Conservation (phyloP, 805 yeast genomes). For the Saccharomycopsis babjevae region DNA sequence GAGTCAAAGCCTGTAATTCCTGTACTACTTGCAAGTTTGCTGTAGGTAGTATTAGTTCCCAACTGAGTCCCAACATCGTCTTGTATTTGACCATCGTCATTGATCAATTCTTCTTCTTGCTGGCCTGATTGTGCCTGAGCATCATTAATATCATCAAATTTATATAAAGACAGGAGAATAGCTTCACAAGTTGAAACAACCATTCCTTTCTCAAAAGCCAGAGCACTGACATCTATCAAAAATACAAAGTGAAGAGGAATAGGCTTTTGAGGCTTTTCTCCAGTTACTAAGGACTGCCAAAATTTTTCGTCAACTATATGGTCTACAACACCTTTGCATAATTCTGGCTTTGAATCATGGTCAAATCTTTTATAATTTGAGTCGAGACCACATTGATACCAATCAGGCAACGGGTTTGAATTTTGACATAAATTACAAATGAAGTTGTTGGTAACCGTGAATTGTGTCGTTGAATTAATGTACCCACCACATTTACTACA, state of each 20-base stretch:
- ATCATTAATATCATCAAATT: constrained; percentile 1
- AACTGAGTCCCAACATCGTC: background rate
- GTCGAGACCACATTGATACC: constrained; percentile 56
- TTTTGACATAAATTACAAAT: constrained; percentile 83
- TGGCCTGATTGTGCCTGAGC: background rate
- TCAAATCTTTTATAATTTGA: constrained; percentile 55
- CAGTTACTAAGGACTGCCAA: constrained; percentile 26
- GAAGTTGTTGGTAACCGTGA: constrained; percentile 49
- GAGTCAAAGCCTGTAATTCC: background rate
- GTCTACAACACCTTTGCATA: constrained; percentile 78
- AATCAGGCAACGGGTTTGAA: constrained; percentile 56
- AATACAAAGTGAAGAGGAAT: constrained; percentile 59
- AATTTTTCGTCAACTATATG: constrained; percentile 67
- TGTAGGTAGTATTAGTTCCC: constrained; percentile 16
- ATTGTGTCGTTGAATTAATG: constrained; percentile 64
- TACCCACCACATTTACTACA: constrained; percentile 90
- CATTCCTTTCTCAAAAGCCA: constrained; percentile 47
- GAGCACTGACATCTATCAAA: constrained; percentile 57
- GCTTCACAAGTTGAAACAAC: constrained; percentile 62
- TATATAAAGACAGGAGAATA: constrained; percentile 42
- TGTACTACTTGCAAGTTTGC: constrained; percentile 4
- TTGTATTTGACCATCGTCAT: background rate
- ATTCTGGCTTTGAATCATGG: constrained; percentile 57
- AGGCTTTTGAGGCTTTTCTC: constrained; percentile 30
- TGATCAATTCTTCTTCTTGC: background rate